Evolutionary conservation across 2,329 filamentous ascomycete genomes (phyloP).

Genomic region (Fusarium goolgardi): DNA sequence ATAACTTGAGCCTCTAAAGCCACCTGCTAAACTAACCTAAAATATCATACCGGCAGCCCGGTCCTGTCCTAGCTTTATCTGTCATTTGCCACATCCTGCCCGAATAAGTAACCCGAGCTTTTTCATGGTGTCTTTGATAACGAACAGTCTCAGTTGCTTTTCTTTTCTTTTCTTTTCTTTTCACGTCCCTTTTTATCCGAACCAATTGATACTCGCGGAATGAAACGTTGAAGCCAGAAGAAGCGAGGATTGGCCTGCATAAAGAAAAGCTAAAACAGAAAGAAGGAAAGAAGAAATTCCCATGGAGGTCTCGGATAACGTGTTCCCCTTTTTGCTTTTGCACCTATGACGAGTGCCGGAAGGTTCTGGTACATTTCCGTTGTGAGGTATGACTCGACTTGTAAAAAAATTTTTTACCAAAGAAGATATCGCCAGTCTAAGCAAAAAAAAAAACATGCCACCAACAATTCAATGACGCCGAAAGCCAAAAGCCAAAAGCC

Average conservation of each 20-base stretch:
- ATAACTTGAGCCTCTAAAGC: slow-evolving; percentile 17
- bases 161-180: not conserved
- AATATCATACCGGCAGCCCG: slow-evolving; percentile 25
- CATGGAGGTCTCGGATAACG: not conserved
- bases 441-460: slow-evolving; percentile 22
- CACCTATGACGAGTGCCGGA: not conserved
- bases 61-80: slow-evolving; percentile 14
- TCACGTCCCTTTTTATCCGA: slow-evolving; percentile 29
- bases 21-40: not conserved
- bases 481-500: not conserved
- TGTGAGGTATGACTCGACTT: slow-evolving; percentile 10
- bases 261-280: slow-evolving; percentile 1
- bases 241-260: slow-evolving; percentile 20
- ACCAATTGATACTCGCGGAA: slow-evolving; percentile 35
- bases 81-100: slow-evolving; percentile 22
- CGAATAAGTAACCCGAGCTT: slow-evolving; percentile 38
- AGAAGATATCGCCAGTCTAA: slow-evolving; percentile 27
- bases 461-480: slow-evolving; percentile 13
- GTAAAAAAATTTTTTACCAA: slow-evolving; percentile 38
- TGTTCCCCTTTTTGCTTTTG: not conserved
- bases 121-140: slow-evolving; percentile 21
- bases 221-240: slow-evolving; percentile 22
- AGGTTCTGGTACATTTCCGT: not conserved
- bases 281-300: not conserved
- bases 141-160: slow-evolving; percentile 3